Evolutionary conservation across 2,329 filamentous ascomycete genomes (phyloP), one percentile per base, ranked within the genome.

Genomic region (Periconia macrospinosa): DNA sequence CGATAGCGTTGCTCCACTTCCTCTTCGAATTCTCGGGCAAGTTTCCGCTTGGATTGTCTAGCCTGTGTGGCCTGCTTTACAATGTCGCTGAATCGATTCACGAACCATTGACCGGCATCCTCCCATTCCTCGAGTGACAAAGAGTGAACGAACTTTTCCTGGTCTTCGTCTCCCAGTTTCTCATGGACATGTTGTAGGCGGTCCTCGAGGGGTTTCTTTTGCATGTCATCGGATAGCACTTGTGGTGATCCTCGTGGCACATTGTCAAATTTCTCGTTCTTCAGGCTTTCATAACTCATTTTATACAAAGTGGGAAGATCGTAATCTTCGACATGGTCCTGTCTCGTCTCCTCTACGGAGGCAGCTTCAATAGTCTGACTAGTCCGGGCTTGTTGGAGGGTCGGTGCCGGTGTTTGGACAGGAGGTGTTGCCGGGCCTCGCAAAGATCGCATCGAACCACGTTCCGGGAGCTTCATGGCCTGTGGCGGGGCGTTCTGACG

Each of bases 31-130:
- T 75, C 68, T 30, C 73, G 70, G 2, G 82, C 82, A 6, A 80
- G 75, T 48, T 77, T 78, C 19, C 85, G 77, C 64, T 84, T 82
- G 41, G 80, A 76, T 55, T 78, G 77, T 41, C 85, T 76, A 27
- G 79, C 75, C 1, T 78, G 71, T 60, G 79, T 84, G 60, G 84
- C 79, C 45, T 78, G 77, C 17, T 71, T 68, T 37, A 86, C 66
- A 41, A 85, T 71, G 5, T 75, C 69, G 45, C 74, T 74, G 61
- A 87, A 86, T 47, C 78, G 76, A 1, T 81, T 78, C 1, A 86
- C 75, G 44, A 87, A 79, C 77, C 84, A 83, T 53, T 85, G 82
- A 2, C 85, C 85, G 19, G 83, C 81, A 44, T 84, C 79, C 69
- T 87, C 85, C 82, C 85, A 86, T 56, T 86, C 78, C 3, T 76